phyloP scores from a whole-genome alignment of 306 rosid genomes.

The Potentilla sterilis region DNA sequence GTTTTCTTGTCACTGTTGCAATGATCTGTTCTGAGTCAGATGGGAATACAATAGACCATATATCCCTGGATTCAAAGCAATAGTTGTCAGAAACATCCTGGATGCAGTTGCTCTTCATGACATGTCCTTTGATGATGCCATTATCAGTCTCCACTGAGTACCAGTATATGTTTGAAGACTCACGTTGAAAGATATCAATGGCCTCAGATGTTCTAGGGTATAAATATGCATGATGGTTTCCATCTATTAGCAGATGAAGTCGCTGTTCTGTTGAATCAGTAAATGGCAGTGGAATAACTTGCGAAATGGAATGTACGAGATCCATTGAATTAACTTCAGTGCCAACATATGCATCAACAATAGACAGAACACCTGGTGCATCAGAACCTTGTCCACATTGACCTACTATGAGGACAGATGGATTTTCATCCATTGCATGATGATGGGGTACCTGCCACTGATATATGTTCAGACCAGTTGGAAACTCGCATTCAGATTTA shows the following conservation, averaged over 20 bases:
- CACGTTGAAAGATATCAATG: slow-evolving; percentile 55
- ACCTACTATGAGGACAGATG: slow-evolving; percentile 79
- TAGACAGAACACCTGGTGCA: slow-evolving; percentile 68
- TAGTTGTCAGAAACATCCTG: slow-evolving; percentile 49
- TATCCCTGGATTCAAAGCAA: slow-evolving; percentile 75
- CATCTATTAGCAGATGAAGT: slow-evolving; percentile 77
- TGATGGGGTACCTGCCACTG: slow-evolving; percentile 99
- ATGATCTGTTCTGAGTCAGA: slow-evolving; percentile 88
- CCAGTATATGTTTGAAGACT: slow-evolving; percentile 88
- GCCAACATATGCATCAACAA: slow-evolving; percentile 80
- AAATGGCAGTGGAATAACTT: slow-evolving; percentile 79
- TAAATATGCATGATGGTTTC: slow-evolving; percentile 54
- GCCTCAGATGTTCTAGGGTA: slow-evolving; percentile 91
- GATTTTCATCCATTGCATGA: slow-evolving; percentile 91
- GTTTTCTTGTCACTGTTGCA: slow-evolving; percentile 66
- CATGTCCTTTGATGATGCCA: slow-evolving; percentile 85
- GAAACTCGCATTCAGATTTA: slow-evolving; percentile 64
- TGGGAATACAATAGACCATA: slow-evolving; percentile 90
- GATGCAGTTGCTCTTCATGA: slow-evolving; percentile 62
- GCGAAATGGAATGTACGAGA: slow-evolving; percentile 55
- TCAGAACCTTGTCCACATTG: slow-evolving; percentile 64
- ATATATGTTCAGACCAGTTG: slow-evolving; percentile 73
- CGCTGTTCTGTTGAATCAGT: slow-evolving; percentile 89
- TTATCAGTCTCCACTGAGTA: slow-evolving; percentile 72
- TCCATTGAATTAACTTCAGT: slow-evolving; percentile 55